Conservation (phyloP, 2,329 filamentous ascomycete species). For the Aspergillus sojae region DNA sequence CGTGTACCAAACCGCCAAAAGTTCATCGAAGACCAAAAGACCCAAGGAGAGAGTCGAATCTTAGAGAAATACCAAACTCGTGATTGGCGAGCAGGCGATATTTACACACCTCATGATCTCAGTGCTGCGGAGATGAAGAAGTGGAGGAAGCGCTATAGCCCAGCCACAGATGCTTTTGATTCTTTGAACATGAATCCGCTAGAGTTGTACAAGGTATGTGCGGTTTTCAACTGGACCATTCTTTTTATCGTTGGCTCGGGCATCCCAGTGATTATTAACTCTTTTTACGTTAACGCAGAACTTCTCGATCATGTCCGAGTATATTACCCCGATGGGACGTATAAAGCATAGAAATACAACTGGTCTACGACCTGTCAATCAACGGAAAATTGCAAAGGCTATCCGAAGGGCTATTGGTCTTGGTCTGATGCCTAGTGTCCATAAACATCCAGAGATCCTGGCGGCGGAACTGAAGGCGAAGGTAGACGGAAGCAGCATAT, state of each 20-base stretch:
- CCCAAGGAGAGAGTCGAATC: constrained; percentile 39
- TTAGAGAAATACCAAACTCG: constrained; percentile 57
- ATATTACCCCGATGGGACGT: constrained; percentile 79
- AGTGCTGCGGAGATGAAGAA: constrained; percentile 76
- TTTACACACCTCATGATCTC: constrained; percentile 90
- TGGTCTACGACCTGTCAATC: constrained; percentile 83
- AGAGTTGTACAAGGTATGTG: constrained; percentile 79
- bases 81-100: constrained; percentile 74
- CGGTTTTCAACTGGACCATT: neutral
- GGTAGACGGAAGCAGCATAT: constrained; percentile 26
- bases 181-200: constrained; percentile 76
- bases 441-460: constrained; percentile 83
- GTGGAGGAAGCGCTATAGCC: constrained; percentile 65
- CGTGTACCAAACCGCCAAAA: constrained; percentile 34
- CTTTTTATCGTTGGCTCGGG: neutral
- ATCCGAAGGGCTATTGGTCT: constrained; percentile 85
- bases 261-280: constrained; percentile 13
- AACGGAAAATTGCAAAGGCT: constrained; percentile 90
- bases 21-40: constrained; percentile 41
- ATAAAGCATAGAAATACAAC: constrained; percentile 78
- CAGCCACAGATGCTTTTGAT: constrained; percentile 74
- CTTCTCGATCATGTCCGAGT: constrained; percentile 88
- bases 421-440: constrained; percentile 88
- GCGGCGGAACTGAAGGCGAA: constrained; percentile 39
- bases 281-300: constrained; percentile 61